Evolutionary conservation across 306 rosid species (phyloP), one percentile per base, ranked within the genome.

Genomic region (Cucurbita maxima): DNA sequence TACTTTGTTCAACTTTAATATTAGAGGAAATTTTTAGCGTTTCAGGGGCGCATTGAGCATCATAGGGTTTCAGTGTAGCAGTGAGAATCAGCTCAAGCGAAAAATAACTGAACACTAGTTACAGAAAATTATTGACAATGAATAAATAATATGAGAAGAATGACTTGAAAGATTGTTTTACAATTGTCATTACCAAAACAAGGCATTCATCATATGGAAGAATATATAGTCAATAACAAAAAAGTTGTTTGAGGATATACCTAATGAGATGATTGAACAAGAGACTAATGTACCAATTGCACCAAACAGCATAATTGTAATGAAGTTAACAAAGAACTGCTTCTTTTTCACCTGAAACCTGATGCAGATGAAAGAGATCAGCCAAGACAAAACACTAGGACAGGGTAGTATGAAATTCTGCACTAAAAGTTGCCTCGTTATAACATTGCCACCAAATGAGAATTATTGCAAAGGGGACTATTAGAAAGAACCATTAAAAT

Each of bases 291-390:
- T 91, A 62, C 99, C 99, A 81, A 95, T 18, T 62, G 96, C 99
- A 58, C 99, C 99, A 79, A 95, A 95, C 81, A 89, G 45, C 78
- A 79, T 73, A 74, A 95, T 95, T 34, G 97, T 91, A 22, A 84
- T 88, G 81, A 95, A 95, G 79, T 95, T 91, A 8, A 79, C 86
- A 64, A 95, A 95, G 80, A 95, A 95, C 79, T 85, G 97, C 87
- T 95, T 95, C 96, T 95, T 95, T 82, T 95, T 95, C 82, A 95
- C 99, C 82, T 95, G 99, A 83, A 95, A 95, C 84, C 99, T 95
- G 97, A 58, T 76, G 76, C 41, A 78, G 52, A 81, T 56, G 47
- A 53, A 51, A 55, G 50, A 72, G 59, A 15, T 60, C 60, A 59
- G 60, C 74, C 58, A 70, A 16, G 47, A 50, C 10, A 36, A n/a